Evolutionary conservation across 2,329 filamentous ascomycete species (phyloP).

Genomic region (Aureobasidium mangrovei): DNA sequence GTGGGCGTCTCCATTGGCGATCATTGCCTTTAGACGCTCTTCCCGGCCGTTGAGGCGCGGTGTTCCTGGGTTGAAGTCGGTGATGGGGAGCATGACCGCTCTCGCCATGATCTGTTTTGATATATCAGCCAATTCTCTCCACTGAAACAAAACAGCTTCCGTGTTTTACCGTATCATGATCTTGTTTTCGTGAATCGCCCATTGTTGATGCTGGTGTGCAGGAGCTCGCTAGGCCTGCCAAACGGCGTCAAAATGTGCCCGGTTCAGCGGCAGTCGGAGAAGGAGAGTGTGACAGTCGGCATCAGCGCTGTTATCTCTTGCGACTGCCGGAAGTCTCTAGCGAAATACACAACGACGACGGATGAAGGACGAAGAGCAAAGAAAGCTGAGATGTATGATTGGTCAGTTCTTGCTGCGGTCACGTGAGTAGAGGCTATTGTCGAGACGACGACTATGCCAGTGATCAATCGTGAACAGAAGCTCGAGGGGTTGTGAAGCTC

Average conservation of each 20-base stretch:
- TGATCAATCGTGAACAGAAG: no score
- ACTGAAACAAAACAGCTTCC: neutral
- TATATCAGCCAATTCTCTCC: neutral
- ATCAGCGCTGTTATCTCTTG: neutral
- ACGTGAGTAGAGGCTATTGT: neutral
- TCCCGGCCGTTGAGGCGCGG: constrained; percentile 5
- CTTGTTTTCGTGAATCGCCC: neutral
- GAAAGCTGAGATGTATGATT: neutral
- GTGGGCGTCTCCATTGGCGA: constrained; percentile 10
- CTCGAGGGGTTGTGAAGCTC: no score
- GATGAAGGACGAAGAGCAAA: no score
- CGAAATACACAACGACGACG: no score
- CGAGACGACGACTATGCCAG: no score
- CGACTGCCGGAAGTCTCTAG: no score
- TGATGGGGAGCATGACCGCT: constrained; percentile 17
- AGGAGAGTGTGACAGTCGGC: neutral
- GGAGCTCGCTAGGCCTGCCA: neutral
- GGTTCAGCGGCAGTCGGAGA: neutral
- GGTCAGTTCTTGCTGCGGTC: neutral
- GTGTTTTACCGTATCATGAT: neutral
- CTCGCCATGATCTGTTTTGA: constrained; percentile 11
- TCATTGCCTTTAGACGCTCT: constrained; percentile 6
- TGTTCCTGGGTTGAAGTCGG: constrained; percentile 10
- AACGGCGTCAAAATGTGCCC: neutral
- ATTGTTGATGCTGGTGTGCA: constrained; percentile 9